Evolutionary conservation across 805 yeast species (phyloP).

Genomic region (Candida ponderosae): DNA sequence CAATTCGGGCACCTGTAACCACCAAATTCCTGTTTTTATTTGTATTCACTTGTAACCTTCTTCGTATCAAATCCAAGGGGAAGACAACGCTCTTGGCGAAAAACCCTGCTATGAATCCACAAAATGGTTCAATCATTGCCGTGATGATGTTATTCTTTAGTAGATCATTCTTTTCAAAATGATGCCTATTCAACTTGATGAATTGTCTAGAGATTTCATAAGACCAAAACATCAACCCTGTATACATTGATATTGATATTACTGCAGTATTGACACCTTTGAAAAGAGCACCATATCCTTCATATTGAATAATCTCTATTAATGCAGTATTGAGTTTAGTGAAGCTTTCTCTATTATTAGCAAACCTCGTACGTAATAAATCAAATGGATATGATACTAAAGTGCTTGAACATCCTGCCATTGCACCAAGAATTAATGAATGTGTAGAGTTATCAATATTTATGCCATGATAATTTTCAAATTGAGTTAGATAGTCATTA

Average conservation of each 20-base stretch:
- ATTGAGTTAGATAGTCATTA: conserved; percentile 33
- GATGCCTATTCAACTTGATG: conserved; percentile 1
- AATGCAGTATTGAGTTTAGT: conserved; percentile 22
- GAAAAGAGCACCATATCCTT: conserved; percentile 40
- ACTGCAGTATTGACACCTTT: conserved; percentile 43
- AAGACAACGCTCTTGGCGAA: conserved; percentile 67
- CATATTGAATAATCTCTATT: conserved; percentile 24
- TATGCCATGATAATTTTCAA: conserved; percentile 15
- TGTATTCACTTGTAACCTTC: conserved; percentile 62
- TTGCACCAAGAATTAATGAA: conserved; percentile 55
- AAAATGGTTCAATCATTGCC: conserved; percentile 33
- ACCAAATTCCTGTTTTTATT: conserved; percentile 22
- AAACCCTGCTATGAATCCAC: conserved; percentile 74
- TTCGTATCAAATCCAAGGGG: conserved; percentile 80
- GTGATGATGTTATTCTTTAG: conserved; percentile 1
- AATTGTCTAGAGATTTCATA: conserved; percentile 36
- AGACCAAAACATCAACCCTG: conserved; percentile 69
- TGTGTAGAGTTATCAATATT: conserved; percentile 20
- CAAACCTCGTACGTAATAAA: conserved; percentile 77
- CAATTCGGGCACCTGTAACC: conserved; percentile 28
- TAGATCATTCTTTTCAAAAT: conserved; percentile 30
- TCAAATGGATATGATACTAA: conserved; percentile 81
- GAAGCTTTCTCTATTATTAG: conserved; percentile 42
- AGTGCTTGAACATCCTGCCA: conserved; percentile 74
- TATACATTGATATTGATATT: conserved; percentile 57